These are phyloP conservation scores for Penicillium hesseltinei DNA, from an alignment of 2,329 filamentous ascomycete species.

Conservation along the genomic window DNA sequence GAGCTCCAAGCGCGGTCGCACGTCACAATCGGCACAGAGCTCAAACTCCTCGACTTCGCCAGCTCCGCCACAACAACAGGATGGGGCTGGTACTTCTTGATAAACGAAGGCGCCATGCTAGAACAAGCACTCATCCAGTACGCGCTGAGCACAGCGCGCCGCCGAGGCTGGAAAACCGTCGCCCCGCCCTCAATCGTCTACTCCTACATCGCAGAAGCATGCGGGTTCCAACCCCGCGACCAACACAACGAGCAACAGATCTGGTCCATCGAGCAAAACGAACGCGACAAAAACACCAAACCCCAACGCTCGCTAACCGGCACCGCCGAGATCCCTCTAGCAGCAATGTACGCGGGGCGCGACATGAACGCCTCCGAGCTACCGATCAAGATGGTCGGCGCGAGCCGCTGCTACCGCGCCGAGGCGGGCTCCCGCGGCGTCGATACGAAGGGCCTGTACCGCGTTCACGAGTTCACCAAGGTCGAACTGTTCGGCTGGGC, in stretches of 20 bases:
- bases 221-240: constrained; percentile 92
- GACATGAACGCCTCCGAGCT: constrained; percentile 64
- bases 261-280: constrained; percentile 70
- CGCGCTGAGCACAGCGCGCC: constrained; percentile 69
- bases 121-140: constrained; percentile 93
- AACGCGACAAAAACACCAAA: constrained; percentile 59
- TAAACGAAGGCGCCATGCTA: constrained; percentile 88
- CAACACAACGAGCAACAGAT: constrained; percentile 88
- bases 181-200: constrained; percentile 89
- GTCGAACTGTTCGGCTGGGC: constrained; percentile 98
- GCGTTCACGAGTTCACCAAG: constrained; percentile 98
- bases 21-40: constrained; percentile 77
- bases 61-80: constrained; percentile 77
- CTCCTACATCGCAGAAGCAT: constrained; percentile 82
- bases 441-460: constrained; percentile 91
- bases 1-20: constrained; percentile 60
- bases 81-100: constrained; percentile 97
- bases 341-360: constrained; percentile 78
- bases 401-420: constrained; percentile 90
- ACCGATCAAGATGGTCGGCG: constrained; percentile 76
- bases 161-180: constrained; percentile 74
- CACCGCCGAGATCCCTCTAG: constrained; percentile 92
- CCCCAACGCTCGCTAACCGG: constrained; percentile 76
- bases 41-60: constrained; percentile 89
- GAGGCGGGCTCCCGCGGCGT: constrained; percentile 88